Percentiles rank a stretch among this genome's conserved stretches.
Evolutionary conservation across 164 flowering plant species (phyloP).

Genomic region (Sedum album): DNA sequence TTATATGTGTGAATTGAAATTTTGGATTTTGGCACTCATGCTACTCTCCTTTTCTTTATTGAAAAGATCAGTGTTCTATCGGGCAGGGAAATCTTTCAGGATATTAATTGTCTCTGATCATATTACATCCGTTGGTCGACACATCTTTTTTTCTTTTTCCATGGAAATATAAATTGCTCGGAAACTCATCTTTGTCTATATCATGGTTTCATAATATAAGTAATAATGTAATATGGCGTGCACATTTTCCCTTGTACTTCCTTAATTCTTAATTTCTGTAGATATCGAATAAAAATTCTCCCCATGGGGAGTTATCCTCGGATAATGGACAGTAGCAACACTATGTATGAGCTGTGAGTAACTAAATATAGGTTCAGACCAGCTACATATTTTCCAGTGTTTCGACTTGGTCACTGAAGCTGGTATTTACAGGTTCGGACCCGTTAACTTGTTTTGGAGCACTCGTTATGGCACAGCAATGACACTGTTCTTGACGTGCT

Average conservation of each 20-base stretch:
- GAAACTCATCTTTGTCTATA: not conserved
- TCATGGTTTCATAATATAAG: not conserved
- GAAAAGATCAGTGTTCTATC: too few relatives aligned
- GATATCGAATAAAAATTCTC: conserved; percentile 82
- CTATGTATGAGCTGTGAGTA: conserved; percentile 87
- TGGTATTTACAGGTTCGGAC: conserved; percentile 67
- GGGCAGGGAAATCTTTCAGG: too few relatives aligned
- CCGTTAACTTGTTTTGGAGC: conserved; percentile 98
- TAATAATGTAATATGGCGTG: too few relatives aligned
- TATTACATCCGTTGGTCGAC: not conserved
- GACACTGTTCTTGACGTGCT: conserved; percentile 81
- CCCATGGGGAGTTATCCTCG: conserved; percentile 99
- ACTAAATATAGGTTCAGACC: too few relatives aligned
- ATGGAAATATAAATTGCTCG: too few relatives aligned
- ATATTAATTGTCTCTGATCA: not conserved
- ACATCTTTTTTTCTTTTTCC: too few relatives aligned
- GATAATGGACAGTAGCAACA: conserved; percentile 77
- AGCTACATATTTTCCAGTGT: too few relatives aligned
- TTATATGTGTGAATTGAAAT: not conserved
- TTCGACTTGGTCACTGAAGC: not conserved
- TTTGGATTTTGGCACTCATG: not conserved
- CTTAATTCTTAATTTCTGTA: conserved; percentile 44
- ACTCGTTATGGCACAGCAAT: conserved; percentile 98
- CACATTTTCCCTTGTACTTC: conserved; percentile 9
- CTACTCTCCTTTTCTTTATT: not conserved